Base-by-base conservation (phyloP, 768 basidiomycete species). In the Tricholoma furcatifolium region DNA sequence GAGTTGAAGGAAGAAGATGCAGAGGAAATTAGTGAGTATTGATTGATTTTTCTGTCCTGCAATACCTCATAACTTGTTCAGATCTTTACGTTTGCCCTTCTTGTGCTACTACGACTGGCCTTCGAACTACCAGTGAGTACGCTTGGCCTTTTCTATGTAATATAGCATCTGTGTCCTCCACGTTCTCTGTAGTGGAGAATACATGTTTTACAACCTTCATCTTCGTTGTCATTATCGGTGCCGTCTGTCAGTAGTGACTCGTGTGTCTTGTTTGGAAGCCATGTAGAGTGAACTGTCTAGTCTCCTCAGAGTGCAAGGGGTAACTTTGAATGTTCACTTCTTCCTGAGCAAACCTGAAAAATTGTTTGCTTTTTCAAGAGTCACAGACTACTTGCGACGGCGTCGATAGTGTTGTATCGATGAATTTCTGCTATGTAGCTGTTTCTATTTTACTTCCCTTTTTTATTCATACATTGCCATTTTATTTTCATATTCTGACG, bases 81-180 rank as follows among this genome's bases (percentile, higher is more conserved):
- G 88, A 76, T 69, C 70, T 83, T 53, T 91, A 82, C 62, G 67
- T 78, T 42, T 79, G 76, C 60, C 69, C 75, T 42, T 63, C 74
- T 43, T 79, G 90, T 74, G 74, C 80, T 53, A 68, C 77, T 60
- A 76, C 73, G 53, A 86, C 88, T 56, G 83, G 85, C 56, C 78
- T 76, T 58, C 77, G 74, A 68, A 83, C 82, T 71, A 79, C 84
- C 70, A 83, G 90, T 92, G 87, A 92, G 90, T 91, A 74, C 70
- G 66, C 62, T 67, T 62, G 68, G 57, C 47, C 61, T 58, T 63
- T 57, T 52, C 55, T 65, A 66, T 61, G 65, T 71, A 70, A 62
- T 39, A 56, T 60, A 62, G 61, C 51, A 18, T 54, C 52, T 62
- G 60, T 67, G 60, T 65, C 52, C 54, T 63, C 58, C 60, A 62